Conservation (phyloP, 306 rosid genomes). For the Rosa rugosa region DNA sequence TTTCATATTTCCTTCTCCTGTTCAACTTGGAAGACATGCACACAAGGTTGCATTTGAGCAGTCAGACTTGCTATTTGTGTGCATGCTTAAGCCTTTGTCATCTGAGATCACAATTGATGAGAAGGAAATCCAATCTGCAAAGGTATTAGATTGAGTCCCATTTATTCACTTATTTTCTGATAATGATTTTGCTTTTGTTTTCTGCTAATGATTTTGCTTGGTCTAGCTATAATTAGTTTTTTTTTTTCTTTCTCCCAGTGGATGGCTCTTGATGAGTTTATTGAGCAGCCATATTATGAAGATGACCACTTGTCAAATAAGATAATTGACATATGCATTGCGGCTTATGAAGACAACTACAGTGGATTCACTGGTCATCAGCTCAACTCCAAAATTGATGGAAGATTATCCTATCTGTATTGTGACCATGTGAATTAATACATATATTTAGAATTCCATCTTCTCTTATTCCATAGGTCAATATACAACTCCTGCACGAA, state of each 20-base stretch:
- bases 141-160: slow-evolving; percentile 12
- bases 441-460: neutral
- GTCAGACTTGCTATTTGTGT: slow-evolving; percentile 46
- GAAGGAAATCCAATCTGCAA: slow-evolving; percentile 45
- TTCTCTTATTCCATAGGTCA: neutral
- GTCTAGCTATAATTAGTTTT: neutral
- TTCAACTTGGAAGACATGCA: slow-evolving; percentile 30
- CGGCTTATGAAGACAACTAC: slow-evolving; percentile 28
- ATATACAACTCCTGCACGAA: neutral
- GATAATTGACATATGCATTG: slow-evolving; percentile 29
- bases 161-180: neutral
- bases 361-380: slow-evolving; percentile 32
- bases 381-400: slow-evolving; percentile 34
- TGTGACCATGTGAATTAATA: neutral
- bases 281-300: slow-evolving; percentile 25
- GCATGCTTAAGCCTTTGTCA: slow-evolving; percentile 48
- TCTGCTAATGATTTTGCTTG: neutral
- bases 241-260: slow-evolving; percentile 17
- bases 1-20: neutral
- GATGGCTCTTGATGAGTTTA: slow-evolving; percentile 36
- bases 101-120: slow-evolving; percentile 40
- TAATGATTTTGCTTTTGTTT: too few species aligned
- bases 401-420: slow-evolving; percentile 26
- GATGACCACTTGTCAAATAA: slow-evolving; percentile 39
- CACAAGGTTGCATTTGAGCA: slow-evolving; percentile 42